Conservation (phyloP, 176 grass and related monocot genomes). For the Elymus sibiricus region DNA sequence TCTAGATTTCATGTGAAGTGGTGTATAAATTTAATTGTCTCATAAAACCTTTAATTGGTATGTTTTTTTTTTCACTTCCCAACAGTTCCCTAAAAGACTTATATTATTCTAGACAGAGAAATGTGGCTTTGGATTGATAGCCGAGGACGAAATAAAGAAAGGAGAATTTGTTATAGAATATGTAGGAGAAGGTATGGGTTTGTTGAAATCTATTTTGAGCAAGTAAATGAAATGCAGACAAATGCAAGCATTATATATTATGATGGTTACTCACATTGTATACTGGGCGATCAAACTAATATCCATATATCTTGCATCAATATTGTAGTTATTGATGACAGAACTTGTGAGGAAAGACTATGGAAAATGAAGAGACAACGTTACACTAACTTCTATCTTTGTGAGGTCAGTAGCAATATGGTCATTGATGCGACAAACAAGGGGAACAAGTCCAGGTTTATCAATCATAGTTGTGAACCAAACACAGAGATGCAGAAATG, state of each 20-base stretch:
- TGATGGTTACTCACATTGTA: constrained; percentile 5
- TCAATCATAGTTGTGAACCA: constrained; percentile 98
- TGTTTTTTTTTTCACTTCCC: not conserved
- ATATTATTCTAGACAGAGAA: constrained; percentile 83
- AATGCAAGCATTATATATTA: constrained; percentile 5
- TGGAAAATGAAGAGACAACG: constrained; percentile 88
- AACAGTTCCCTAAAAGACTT: constrained; percentile 8
- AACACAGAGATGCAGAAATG: constrained; percentile 99
- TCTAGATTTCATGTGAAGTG: not conserved
- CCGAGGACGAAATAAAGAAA: constrained; percentile 90
- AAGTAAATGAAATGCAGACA: constrained; percentile 13
- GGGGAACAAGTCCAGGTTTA: constrained; percentile 92
- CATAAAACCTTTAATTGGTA: not conserved
- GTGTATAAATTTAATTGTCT: not conserved
- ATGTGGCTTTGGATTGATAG: constrained; percentile 89
- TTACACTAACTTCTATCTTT: constrained; percentile 89
- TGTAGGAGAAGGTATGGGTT: constrained; percentile 89
- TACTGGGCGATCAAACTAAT: constrained; percentile 22
- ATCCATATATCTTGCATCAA: constrained; percentile 21
- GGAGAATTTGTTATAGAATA: constrained; percentile 96
- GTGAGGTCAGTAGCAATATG: constrained; percentile 92
- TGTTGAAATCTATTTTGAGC: constrained; percentile 21
- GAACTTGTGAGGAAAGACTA: constrained; percentile 87
- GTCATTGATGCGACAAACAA: constrained; percentile 96
- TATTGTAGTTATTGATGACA: constrained; percentile 87